These are phyloP conservation scores for Lachancea nothofagi DNA, from an alignment of 805 yeast genomes.

Conservation along the genomic window DNA sequence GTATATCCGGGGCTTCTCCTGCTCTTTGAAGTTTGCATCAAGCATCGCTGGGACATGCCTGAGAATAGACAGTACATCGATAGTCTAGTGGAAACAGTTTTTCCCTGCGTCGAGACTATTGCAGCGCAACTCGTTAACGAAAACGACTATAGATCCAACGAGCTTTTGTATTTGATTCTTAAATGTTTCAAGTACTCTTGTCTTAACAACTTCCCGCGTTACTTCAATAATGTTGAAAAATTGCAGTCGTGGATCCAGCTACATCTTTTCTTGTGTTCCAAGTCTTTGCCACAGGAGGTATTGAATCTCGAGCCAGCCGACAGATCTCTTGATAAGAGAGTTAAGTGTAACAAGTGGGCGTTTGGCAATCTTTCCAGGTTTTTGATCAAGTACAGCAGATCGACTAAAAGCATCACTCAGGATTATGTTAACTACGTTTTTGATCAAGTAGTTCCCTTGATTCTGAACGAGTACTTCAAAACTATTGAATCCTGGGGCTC, in stretches of 20 bases:
- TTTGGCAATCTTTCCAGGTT: constrained; percentile 69
- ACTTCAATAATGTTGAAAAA: constrained; percentile 36
- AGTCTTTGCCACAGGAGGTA: constrained; percentile 49
- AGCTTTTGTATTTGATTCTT: constrained; percentile 53
- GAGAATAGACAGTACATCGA: constrained; percentile 44
- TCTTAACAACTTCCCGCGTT: constrained; percentile 52
- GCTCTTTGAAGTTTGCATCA: constrained; percentile 49
- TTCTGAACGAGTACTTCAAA: constrained; percentile 57
- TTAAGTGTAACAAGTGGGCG: constrained; percentile 84
- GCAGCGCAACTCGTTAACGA: constrained; percentile 38
- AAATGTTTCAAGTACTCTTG: constrained; percentile 63
- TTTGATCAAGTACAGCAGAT: constrained; percentile 56
- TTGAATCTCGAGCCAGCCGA: constrained; percentile 44
- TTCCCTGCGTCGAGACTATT: constrained; percentile 51
- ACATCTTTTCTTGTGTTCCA: constrained; percentile 54
- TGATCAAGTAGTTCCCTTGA: constrained; percentile 59
- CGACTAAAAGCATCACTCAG: constrained; percentile 37
- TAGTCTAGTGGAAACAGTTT: constrained; percentile 41
- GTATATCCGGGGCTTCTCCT: constrained; percentile 52
- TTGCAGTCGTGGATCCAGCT: constrained; percentile 58
- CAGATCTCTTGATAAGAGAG: constrained; percentile 44
- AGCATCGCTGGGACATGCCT: constrained; percentile 52
- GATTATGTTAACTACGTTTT: constrained; percentile 54
- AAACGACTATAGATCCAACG: constrained; percentile 35
- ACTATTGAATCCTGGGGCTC: constrained; percentile 38